These are phyloP conservation scores for Lepraria neglecta DNA, from an alignment of 495 filamentous ascomycete species.

Conservation along the genomic window DNA sequence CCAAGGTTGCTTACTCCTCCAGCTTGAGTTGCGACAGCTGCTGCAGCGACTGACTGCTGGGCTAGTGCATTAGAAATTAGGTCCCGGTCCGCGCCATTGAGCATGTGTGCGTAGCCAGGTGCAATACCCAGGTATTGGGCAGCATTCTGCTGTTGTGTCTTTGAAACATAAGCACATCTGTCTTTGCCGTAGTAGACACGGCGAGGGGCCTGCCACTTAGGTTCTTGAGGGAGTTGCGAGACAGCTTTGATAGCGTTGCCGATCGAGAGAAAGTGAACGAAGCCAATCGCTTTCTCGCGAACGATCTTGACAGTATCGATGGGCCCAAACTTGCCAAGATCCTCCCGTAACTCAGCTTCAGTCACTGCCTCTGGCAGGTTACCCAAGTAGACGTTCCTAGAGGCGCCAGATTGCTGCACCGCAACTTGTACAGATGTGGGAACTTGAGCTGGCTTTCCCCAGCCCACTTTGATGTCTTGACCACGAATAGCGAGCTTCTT, in stretches of 20 bases:
- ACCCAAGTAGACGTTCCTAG: conserved; percentile 96
- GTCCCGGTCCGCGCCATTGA: conserved; percentile 92
- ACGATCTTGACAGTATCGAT: conserved; percentile 98
- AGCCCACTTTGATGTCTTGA: conserved; percentile 98
- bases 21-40: conserved; percentile 91
- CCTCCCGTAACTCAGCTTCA: conserved; percentile 90
- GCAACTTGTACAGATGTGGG: conserved; percentile 93
- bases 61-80: conserved; percentile 92
- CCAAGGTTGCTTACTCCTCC: conserved; percentile 96
- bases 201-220: conserved; percentile 91
- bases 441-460: conserved; percentile 97
- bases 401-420: conserved; percentile 94
- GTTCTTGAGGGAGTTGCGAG: conserved; percentile 87
- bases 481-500: conserved; percentile 98
- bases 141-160: conserved; percentile 98
- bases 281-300: conserved; percentile 95
- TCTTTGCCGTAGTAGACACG: conserved; percentile 99
- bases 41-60: conserved; percentile 94
- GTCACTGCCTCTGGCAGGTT: conserved; percentile 84
- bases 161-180: conserved; percentile 95
- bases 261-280: conserved; percentile 96
- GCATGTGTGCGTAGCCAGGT: conserved; percentile 92
- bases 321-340: conserved; percentile 90
- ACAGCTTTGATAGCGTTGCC: conserved; percentile 99
- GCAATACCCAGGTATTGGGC: conserved; percentile 97